phyloP scores from a whole-genome alignment of 441 rosid species.

The Arabidopsis lyrata region DNA sequence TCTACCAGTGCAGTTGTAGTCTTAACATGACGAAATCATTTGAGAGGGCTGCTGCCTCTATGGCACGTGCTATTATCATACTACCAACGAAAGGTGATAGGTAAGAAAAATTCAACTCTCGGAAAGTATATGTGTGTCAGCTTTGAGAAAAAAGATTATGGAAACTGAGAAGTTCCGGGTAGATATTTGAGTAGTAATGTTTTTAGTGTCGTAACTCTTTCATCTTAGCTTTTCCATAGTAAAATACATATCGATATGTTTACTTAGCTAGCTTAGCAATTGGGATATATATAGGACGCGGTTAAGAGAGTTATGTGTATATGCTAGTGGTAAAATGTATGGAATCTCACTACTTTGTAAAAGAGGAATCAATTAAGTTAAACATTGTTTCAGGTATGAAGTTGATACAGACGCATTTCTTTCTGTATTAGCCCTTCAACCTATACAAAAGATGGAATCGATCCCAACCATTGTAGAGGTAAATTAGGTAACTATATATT shows the following conservation, averaged over 20 bases:
- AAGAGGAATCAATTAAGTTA: slow-evolving; percentile 43
- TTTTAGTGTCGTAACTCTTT: neutral
- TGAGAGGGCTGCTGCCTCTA: slow-evolving; percentile 89
- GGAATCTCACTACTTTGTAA: slow-evolving; percentile 20
- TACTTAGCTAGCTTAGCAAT: slow-evolving; percentile 3
- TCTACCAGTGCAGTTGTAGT: slow-evolving; percentile 81
- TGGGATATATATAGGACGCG: neutral
- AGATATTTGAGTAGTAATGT: slow-evolving; percentile 5
- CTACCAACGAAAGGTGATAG: slow-evolving; percentile 85
- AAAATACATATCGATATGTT: neutral
- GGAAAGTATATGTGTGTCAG: slow-evolving; percentile 15
- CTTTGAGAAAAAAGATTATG: neutral
- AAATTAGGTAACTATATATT: slow-evolving; percentile 35
- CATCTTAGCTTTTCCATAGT: neutral
- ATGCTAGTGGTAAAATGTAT: neutral
- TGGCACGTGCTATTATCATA: slow-evolving; percentile 92
- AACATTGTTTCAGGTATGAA: slow-evolving; percentile 71
- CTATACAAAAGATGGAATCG: slow-evolving; percentile 69
- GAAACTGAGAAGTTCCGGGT: slow-evolving; percentile 7
- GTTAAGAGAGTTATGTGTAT: too few relatives aligned
- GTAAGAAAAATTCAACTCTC: slow-evolving; percentile 50
- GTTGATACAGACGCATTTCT: slow-evolving; percentile 93
- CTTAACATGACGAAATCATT: slow-evolving; percentile 91
- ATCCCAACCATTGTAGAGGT: slow-evolving; percentile 98
- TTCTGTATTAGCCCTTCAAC: slow-evolving; percentile 95